Percentiles rank a stretch among this genome's conserved stretches.
These are phyloP conservation scores for Alternaria tenuissima DNA, from an alignment of 2,329 filamentous ascomycete species.

Conservation along the genomic window DNA sequence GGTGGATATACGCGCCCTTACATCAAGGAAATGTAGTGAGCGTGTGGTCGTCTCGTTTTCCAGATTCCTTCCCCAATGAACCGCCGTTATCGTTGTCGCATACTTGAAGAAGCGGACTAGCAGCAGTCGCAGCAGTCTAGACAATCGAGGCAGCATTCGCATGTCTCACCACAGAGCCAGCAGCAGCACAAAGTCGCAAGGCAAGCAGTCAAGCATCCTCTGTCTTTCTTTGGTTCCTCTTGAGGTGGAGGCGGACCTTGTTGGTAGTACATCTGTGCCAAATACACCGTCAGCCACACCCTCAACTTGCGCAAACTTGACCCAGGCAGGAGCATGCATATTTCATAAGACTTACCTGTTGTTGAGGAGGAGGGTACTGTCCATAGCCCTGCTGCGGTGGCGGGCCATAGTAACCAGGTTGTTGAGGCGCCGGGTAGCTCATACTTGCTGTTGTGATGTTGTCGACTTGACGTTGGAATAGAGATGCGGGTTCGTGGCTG, in stretches of 20 bases:
- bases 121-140: conserved; percentile 39
- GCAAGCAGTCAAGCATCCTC: conserved; percentile 45
- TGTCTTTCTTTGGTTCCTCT: conserved; percentile 41
- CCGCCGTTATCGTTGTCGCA: not conserved
- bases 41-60: not conserved
- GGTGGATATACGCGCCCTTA: not conserved
- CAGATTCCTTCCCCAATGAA: not conserved
- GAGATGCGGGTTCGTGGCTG: conserved; percentile 21
- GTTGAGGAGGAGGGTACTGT: conserved; percentile 41
- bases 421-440: conserved; percentile 27
- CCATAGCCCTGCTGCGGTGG: conserved; percentile 32
- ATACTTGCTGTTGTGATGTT: conserved; percentile 9
- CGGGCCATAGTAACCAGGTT: conserved; percentile 36
- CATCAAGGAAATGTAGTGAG: not conserved
- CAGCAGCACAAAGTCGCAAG: conserved; percentile 49
- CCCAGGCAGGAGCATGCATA: not conserved
- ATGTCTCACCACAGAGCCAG: conserved; percentile 48
- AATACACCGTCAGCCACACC: not conserved
- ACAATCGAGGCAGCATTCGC: conserved; percentile 48
- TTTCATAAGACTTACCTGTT: conserved; percentile 29
- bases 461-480: conserved; percentile 22
- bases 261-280: conserved; percentile 44
- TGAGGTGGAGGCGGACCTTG: conserved; percentile 37
- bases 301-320: not conserved
- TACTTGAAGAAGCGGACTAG: conserved; percentile 12